Evolutionary conservation across 129 eudicot genomes (phyloP), one percentile per base, ranked within the genome.

Genomic region (Deinandra increscens): DNA sequence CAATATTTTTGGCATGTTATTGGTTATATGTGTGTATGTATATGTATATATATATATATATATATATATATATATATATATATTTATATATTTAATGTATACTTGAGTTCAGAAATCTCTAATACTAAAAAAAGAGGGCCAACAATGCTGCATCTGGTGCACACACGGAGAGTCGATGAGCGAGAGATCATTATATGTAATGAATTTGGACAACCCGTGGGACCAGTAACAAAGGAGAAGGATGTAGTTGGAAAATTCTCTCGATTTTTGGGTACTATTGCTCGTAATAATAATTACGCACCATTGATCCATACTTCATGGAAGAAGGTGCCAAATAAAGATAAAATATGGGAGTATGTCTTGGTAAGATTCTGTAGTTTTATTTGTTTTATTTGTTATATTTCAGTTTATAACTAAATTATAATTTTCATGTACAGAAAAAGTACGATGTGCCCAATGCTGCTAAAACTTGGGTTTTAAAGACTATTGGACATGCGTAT

Each of bases 231-330:
- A 44, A 12, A 12, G 15, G 1, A 13, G 15, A 12, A 44, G 11
- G 49, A 44, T 44, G 49, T 44, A 44, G 49, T 44, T 44, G 64
- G 48, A 54, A 38, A 54, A 69, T 69, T 69, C 20, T 20, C 53
- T 53, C 33, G 14, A 9, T 58, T 29, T 29, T 29, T 58, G 2
- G 64, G 64, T 12, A 58, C 64, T 11, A 58, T 58, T 26, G 64
- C 64, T 29, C 41, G 64, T 22, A 29, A 22, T 4, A 0, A 58
- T 14, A 31, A 10, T 59, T 31, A 59, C 14, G 65, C 43, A 33
- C 42, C 41, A 3, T 59, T 26, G 65, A 31, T 29, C 4, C 22
- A 20, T 31, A 59, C 19, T 33, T 59, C 65, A 31, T 59, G 65
- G 41, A 41, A 6, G 19, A 59, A 59, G 31, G 39, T 31, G 7